phyloP scores from a whole-genome alignment of 2,329 filamentous ascomycete species.

The Alternaria tenuissima region DNA sequence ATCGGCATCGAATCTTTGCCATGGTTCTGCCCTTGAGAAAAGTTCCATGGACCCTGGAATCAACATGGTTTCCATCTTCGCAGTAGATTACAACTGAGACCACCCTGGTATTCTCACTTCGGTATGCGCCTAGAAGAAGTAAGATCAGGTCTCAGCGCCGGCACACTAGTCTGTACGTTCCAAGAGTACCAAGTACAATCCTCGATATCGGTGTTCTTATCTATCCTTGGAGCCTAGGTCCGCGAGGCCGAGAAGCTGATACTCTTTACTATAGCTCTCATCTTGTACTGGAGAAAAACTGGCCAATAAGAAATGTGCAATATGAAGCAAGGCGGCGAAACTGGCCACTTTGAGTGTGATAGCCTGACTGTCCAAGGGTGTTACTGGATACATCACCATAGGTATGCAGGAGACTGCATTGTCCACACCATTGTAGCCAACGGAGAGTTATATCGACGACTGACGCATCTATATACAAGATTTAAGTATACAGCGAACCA shows the following conservation, averaged over 20 bases:
- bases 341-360: no score
- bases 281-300: neutral
- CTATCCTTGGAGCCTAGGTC: neutral
- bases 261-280: neutral
- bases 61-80: neutral
- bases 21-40: neutral
- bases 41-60: neutral
- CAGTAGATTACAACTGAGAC: neutral
- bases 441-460: no score
- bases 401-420: no score
- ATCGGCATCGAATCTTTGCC: neutral
- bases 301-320: no score
- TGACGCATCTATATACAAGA: constrained; percentile 17
- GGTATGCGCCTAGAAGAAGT: neutral
- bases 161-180: neutral
- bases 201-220: neutral
- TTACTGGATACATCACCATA: no score
- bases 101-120: neutral
- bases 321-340: no score
- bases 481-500: constrained; percentile 20
- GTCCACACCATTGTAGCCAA: no score
- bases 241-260: neutral
- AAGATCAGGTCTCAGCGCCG: neutral
- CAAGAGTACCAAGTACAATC: neutral
- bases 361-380: no score